Conservation (phyloP, 176 grass and related monocot genomes). For the Raddia distichophylla region DNA sequence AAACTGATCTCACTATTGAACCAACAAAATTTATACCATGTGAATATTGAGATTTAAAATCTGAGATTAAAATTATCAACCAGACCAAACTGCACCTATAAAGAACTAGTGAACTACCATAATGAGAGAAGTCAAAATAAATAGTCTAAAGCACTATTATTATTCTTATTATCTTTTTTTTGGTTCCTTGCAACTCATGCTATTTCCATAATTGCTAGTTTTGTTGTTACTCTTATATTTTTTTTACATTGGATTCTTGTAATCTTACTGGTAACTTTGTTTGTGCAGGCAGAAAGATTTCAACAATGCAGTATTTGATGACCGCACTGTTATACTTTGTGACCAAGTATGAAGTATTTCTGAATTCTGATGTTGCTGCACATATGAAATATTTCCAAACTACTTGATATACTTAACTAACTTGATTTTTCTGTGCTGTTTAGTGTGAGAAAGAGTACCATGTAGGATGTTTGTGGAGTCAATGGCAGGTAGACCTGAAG, state of each 20-base stretch:
- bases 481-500: constrained; percentile 62
- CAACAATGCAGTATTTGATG: constrained; percentile 85
- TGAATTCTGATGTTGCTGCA: no score
- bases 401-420: constrained; percentile 37
- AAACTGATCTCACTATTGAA: not conserved
- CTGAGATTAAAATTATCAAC: not conserved
- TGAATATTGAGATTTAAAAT: constrained; percentile 6
- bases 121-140: not conserved
- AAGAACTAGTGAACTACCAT: not conserved
- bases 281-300: constrained; percentile 89
- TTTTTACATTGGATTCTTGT: not conserved
- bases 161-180: not conserved
- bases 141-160: not conserved
- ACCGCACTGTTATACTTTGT: constrained; percentile 96
- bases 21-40: not conserved
- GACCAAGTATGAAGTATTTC: constrained; percentile 63
- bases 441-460: constrained; percentile 99
- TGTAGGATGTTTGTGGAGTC: constrained; percentile 79
- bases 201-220: constrained; percentile 5
- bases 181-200: not conserved
- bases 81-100: not conserved
- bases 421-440: constrained; percentile 21
- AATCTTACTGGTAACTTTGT: constrained; percentile 33
- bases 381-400: not conserved
- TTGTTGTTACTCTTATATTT: constrained; percentile 7